A percentile compares a stretch with the other conserved stretches of the same genome.
These are phyloP conservation scores for Candida tropicalis DNA, from an alignment of 1,139 yeast genomes.

Conservation along the genomic window DNA sequence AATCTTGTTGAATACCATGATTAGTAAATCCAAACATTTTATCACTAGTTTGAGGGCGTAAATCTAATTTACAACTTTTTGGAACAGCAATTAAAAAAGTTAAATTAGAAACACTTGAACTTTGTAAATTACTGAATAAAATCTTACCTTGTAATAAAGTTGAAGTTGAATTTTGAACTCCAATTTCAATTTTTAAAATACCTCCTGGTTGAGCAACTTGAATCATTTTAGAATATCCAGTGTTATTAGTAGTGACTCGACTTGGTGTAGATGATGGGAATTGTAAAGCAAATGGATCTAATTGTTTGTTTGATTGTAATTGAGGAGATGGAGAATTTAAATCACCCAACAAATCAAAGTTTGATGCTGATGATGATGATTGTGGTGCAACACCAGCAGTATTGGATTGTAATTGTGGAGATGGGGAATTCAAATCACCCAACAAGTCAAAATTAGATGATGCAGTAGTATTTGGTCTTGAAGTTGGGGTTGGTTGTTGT, in stretches of 20 bases:
- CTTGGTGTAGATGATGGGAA: constrained; percentile 46
- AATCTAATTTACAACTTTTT: constrained; percentile 61
- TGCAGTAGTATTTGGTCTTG: constrained; percentile 6
- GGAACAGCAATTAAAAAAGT: constrained; percentile 85
- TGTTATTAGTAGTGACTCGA: constrained; percentile 25
- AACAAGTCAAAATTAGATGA: constrained; percentile 38
- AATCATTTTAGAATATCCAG: constrained; percentile 19
- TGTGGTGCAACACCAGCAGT: too few relatives aligned
- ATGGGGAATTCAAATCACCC: constrained; percentile 48
- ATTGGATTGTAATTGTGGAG: constrained; percentile 51
- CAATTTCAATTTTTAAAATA: constrained; percentile 54
- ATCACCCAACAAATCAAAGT: constrained; percentile 46
- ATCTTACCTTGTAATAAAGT: constrained; percentile 47
- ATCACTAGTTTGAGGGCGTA: constrained; percentile 72
- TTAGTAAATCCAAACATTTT: constrained; percentile 51
- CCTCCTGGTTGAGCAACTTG: constrained; percentile 50
- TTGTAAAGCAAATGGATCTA: constrained; percentile 56
- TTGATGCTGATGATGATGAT: constrained; percentile 8
- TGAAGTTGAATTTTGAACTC: constrained; percentile 37
- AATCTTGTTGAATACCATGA: constrained; percentile 62
- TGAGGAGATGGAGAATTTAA: constrained; percentile 52
- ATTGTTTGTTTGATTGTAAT: constrained; percentile 29
- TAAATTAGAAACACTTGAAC: constrained; percentile 41
- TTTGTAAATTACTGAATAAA: constrained; percentile 44
- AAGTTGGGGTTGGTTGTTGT: constrained; percentile 17